Base-by-base conservation (phyloP, 805 yeast species). In the Nakazawaea ishiwadae region DNA sequence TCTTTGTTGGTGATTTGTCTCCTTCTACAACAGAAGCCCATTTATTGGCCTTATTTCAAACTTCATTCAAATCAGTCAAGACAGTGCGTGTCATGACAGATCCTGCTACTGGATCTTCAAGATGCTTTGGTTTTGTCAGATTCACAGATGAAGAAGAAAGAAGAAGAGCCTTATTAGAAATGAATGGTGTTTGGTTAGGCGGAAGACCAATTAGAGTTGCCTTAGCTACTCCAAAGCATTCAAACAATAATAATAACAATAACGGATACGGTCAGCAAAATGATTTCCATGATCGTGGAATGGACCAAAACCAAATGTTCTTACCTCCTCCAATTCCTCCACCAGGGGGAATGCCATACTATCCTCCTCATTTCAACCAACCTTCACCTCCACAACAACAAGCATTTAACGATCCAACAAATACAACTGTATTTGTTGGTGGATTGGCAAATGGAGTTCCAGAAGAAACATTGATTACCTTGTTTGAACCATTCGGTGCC, bases 11-110 rank as follows among this genome's bases (percentile, higher is more conserved):
- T 28, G 93, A 84, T 58, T 66, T 84, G 46, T 74, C 88, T 2
- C 87, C 91, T 1, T 71, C 78, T 1, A 83, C 89, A 4, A 84
- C 91, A 0, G 93, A 84, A 56, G 90, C 90, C 5, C 90, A 84
- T 57, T 60, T 84, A 44, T 61, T 84, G 37, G 79, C 86, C 18
- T 66, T 84, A 39, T 84, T 84, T 58, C 91, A 84, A 57, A 73
- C 76, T 32, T 71, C 71, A 44, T 84, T 75, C 61, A 65, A 66
- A 39, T 75, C 86, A 7, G 82, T 84, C 30, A 83, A 82, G 51
- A 84, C 93, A 2, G 93, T 84, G 5, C 66, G 93, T 45, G 91
- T 84, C 9, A 84, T 84, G 91, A 84, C 93, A 0, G 91, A 84
- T 55, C 93, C 93, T 2, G 73, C 84, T 5, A 73, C 84, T 11